phyloP scores from a whole-genome alignment of 495 filamentous ascomycete genomes.

The Pyrenopolyporus hunteri region DNA sequence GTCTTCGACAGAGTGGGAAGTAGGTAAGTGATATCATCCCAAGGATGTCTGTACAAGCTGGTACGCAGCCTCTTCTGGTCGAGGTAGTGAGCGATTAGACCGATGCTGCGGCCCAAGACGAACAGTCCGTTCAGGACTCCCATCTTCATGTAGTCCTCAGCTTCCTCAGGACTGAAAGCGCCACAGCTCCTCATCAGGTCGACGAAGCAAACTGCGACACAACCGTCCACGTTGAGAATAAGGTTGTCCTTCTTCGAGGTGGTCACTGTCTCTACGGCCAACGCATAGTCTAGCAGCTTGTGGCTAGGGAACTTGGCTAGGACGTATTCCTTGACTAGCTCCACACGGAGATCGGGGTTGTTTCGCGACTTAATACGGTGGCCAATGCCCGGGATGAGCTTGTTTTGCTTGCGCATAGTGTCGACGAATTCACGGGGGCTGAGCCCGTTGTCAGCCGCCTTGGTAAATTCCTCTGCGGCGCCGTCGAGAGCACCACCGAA shows the following conservation, averaged over 20 bases:
- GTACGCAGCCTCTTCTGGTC: constrained; percentile 99
- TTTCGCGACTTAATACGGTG: constrained; percentile 99
- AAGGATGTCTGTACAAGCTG: constrained; percentile 97
- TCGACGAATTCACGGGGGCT: constrained; percentile 99
- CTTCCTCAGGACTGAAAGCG: constrained; percentile 85
- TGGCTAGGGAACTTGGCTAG: constrained; percentile 94
- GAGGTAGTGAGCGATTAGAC: constrained; percentile 98
- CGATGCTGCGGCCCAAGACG: constrained; percentile 93
- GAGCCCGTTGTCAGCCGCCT: constrained; percentile 96
- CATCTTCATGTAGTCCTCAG: constrained; percentile 86
- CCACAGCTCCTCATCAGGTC: constrained; percentile 97
- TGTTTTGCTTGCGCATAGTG: constrained; percentile 98
- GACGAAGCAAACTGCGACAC: constrained; percentile 97
- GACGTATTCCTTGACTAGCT: constrained; percentile 98
- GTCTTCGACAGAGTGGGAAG: constrained; percentile 79
- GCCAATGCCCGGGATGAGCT: constrained; percentile 98
- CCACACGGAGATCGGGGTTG: constrained; percentile 99
- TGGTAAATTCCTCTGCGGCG: constrained; percentile 97
- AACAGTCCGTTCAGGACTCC: constrained; percentile 99
- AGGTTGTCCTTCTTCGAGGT: constrained; percentile 99
- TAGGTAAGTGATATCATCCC: constrained; percentile 97
- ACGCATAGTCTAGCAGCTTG: constrained; percentile 97
- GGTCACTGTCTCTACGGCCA: constrained; percentile 96
- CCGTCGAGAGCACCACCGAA: constrained; percentile 99
- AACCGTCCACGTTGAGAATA: constrained; percentile 98